A percentile compares a stretch with the other conserved stretches of the same genome.
phyloP scores from a whole-genome alignment of 768 basidiomycete genomes.

The Rhodotorula graminis region DNA sequence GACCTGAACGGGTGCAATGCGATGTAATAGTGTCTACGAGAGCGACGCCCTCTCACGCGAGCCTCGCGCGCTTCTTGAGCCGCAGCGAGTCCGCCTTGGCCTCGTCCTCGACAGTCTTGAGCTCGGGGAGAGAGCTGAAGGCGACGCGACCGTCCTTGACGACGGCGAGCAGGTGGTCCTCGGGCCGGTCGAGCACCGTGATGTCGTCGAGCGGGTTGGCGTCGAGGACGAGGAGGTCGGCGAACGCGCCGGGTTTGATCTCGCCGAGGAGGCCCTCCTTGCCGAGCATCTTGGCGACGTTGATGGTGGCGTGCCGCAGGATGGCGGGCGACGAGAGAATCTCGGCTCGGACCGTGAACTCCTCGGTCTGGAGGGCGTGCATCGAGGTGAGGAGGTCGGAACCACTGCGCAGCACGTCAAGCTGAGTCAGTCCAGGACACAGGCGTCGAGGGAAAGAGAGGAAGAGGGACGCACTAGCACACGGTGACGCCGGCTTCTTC shows the following conservation, averaged over 20 bases:
- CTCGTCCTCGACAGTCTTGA: conserved; percentile 34
- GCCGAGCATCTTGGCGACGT: conserved; percentile 50
- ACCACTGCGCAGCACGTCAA: conserved; percentile 38
- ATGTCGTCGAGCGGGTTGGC: conserved; percentile 52
- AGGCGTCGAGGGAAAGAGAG: conserved; percentile 41
- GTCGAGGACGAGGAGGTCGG: conserved; percentile 51
- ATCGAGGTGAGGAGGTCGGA: conserved; percentile 54
- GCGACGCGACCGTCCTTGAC: conserved; percentile 49
- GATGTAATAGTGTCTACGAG: too few relatives aligned
- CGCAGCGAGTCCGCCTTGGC: conserved; percentile 1
- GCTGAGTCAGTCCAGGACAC: not conserved
- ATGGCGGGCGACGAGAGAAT: conserved; percentile 47
- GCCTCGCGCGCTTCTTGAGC: not conserved
- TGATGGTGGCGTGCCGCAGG: conserved; percentile 52
- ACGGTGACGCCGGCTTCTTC: conserved; percentile 49
- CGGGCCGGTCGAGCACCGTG: conserved; percentile 51
- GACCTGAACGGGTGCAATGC: too few relatives aligned
- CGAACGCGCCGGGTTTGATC: conserved; percentile 48
- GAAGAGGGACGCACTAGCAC: conserved; percentile 39
- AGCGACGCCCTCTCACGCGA: not conserved
- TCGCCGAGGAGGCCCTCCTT: conserved; percentile 48
- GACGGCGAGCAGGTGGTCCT: conserved; percentile 48
- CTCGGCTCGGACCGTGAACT: conserved; percentile 50
- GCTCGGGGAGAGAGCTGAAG: conserved; percentile 40
- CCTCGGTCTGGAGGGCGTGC: conserved; percentile 62